Evolutionary conservation across 78 protist genomes (phyloP).

Genomic region (Chrysochromulina tobinii): DNA sequence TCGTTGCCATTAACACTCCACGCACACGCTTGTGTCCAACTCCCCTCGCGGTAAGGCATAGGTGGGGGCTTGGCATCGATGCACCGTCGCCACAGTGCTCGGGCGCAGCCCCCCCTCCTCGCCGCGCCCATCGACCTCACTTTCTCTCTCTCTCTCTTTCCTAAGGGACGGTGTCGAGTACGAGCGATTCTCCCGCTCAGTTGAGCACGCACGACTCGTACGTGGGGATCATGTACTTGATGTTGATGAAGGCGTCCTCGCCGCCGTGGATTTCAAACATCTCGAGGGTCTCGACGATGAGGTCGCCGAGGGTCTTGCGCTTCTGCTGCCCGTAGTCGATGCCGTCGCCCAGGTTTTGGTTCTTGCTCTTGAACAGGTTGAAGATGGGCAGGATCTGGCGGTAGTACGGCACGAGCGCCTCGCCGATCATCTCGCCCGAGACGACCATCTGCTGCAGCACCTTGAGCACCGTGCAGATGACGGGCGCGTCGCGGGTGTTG

Average conservation of each 20-base stretch:
- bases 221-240: slow-evolving; percentile 91
- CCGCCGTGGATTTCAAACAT: slow-evolving; percentile 75
- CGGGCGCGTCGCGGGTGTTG: slow-evolving; percentile 85
- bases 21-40: too few relatives aligned
- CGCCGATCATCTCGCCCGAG: slow-evolving; percentile 72
- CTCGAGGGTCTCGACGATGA: slow-evolving; percentile 89
- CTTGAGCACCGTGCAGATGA: slow-evolving; percentile 76
- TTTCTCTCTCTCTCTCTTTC: too few relatives aligned
- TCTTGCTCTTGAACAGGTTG: slow-evolving; percentile 79
- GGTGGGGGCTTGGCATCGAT: too few relatives aligned
- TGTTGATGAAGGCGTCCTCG: slow-evolving; percentile 88
- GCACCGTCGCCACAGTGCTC: too few relatives aligned
- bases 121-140: too few relatives aligned
- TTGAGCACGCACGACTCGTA: slow-evolving; percentile 67
- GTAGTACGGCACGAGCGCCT: slow-evolving; percentile 90
- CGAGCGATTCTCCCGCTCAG: background rate
- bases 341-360: slow-evolving; percentile 68
- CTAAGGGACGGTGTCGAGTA: too few relatives aligned
- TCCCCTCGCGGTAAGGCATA: too few relatives aligned
- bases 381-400: slow-evolving; percentile 91
- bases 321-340: slow-evolving; percentile 84
- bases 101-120: too few relatives aligned
- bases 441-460: slow-evolving; percentile 84
- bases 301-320: slow-evolving; percentile 82
- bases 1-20: too few relatives aligned